Conservation (phyloP, 164 flowering plant species). For the Vitis riparia region DNA sequence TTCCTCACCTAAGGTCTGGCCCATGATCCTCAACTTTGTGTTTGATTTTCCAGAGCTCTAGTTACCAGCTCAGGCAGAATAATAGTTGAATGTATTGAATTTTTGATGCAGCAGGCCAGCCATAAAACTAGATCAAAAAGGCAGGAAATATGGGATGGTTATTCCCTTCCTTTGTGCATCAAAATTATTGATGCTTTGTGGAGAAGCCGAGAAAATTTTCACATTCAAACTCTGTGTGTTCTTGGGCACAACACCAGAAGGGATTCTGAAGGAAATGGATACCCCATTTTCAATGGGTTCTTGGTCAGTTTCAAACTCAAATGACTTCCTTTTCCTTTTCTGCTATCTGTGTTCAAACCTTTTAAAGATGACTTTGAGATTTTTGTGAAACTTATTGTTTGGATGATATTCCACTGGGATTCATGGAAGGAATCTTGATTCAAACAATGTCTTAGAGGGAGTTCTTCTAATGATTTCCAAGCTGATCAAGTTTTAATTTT, state of each 20-base stretch:
- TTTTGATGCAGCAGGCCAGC: slow-evolving; percentile 47
- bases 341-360: not conserved
- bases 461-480: too few relatives aligned
- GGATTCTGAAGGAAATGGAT: slow-evolving; percentile 63
- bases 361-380: not conserved
- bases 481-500: too few relatives aligned
- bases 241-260: slow-evolving; percentile 76
- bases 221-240: slow-evolving; percentile 66
- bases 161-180: slow-evolving; percentile 74
- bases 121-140: slow-evolving; percentile 20
- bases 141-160: slow-evolving; percentile 31
- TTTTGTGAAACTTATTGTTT: not conserved
- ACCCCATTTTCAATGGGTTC: slow-evolving; percentile 68
- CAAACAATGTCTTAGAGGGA: too few relatives aligned
- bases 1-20: slow-evolving; percentile 48
- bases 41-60: slow-evolving; percentile 23
- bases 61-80: slow-evolving; percentile 18
- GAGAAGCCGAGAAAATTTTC: slow-evolving; percentile 49
- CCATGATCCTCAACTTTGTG: slow-evolving; percentile 23
- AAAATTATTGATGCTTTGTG: slow-evolving; percentile 61
- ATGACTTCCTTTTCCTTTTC: not conserved
- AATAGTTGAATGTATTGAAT: slow-evolving; percentile 16
- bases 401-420: too few relatives aligned
- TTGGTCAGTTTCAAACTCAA: slow-evolving; percentile 50
- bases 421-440: too few relatives aligned